phyloP scores from a whole-genome alignment of 192 early-diverging fungal species.

The Chytriomyces confervae region DNA sequence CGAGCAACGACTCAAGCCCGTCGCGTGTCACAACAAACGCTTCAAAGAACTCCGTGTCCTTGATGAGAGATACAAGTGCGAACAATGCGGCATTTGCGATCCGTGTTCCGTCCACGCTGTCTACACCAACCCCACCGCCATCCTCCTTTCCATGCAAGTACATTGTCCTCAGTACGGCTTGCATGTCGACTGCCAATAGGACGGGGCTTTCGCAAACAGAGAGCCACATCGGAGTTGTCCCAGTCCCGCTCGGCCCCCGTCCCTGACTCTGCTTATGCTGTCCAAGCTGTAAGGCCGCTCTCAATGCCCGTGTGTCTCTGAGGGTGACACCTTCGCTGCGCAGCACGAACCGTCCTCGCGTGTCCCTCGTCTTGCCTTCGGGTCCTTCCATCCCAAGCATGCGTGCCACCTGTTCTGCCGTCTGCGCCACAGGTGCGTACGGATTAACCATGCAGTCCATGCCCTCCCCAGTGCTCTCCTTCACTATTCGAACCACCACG shows the following conservation, averaged over 20 bases:
- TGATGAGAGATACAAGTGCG: not conserved
- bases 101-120: too few species aligned
- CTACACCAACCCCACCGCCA: too few species aligned
- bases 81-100: not conserved
- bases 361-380: not conserved
- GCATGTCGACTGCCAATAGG: not conserved
- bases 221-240: not conserved
- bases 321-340: slow-evolving; percentile 2
- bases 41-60: slow-evolving; percentile 17
- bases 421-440: not conserved
- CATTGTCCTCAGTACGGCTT: not conserved
- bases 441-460: too few species aligned
- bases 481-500: too few species aligned
- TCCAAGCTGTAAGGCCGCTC: not conserved
- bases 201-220: not conserved
- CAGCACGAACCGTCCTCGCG: not conserved
- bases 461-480: too few species aligned
- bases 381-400: not conserved
- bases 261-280: not conserved
- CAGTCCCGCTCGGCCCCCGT: not conserved
- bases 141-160: too few species aligned
- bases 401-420: not conserved
- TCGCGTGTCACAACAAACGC: slow-evolving; percentile 1
- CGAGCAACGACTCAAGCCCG: not conserved
- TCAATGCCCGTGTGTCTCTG: not conserved